phyloP scores from a whole-genome alignment of 2,329 filamentous ascomycete species.

The Fusarium subglutinans region DNA sequence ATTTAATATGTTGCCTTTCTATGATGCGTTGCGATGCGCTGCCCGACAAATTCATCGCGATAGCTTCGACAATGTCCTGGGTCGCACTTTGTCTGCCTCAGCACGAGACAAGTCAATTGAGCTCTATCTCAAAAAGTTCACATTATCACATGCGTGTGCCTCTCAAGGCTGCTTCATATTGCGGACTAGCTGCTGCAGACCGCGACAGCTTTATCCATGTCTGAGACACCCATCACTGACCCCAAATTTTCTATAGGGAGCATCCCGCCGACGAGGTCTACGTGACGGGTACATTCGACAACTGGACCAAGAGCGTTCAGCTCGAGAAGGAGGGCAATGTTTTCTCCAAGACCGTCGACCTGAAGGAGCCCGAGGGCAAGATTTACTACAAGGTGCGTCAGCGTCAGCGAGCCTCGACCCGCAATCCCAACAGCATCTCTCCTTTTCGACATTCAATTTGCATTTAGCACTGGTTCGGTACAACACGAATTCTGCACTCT shows the following conservation, averaged over 20 bases:
- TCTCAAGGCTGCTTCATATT: conserved; percentile 14
- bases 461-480: conserved; percentile 6
- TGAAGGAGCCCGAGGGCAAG: conserved; percentile 74
- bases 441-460: conserved; percentile 15
- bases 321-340: conserved; percentile 77
- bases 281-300: conserved; percentile 95
- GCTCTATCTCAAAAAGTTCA: conserved; percentile 16
- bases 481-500: neutral
- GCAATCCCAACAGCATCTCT: conserved; percentile 8
- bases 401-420: conserved; percentile 18
- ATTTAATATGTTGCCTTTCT: neutral
- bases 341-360: conserved; percentile 83
- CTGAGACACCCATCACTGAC: conserved; percentile 41
- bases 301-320: conserved; percentile 88
- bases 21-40: conserved; percentile 10
- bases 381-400: conserved; percentile 90
- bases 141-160: neutral
- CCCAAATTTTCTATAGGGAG: conserved; percentile 67
- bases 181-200: conserved; percentile 10
- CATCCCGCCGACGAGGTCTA: conserved; percentile 86
- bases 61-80: neutral
- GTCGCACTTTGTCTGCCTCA: conserved; percentile 14
- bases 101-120: conserved; percentile 20
- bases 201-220: conserved; percentile 21
- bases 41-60: conserved; percentile 12